Base-by-base conservation (phyloP, 352 stramenopile species). In the Globisporangium acanthophoron region DNA sequence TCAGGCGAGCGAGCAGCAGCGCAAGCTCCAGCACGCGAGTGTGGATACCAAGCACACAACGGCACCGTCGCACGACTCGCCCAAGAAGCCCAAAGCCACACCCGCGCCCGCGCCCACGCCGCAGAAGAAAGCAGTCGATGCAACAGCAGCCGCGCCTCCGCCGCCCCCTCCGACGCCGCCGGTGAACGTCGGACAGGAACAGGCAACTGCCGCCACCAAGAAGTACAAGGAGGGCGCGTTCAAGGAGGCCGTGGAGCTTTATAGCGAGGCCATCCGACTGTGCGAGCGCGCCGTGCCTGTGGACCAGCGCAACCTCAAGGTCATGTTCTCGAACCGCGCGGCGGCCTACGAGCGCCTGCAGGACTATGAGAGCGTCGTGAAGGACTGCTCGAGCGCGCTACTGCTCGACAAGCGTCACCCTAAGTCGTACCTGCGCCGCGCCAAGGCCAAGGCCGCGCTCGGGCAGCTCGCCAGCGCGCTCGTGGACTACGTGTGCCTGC, bases 251-350 rank as follows among this genome's bases (percentile, higher is more conserved):
- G 73, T 92, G 46, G 69, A 86, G 58, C 77, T 90, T 21, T 92
- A 92, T 69, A 74, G 70, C 12, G 33, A 73, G 0, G 83, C 83
- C 27, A 92, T 92, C 63, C 58, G 61, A 9, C 75, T 85, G 54
- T 80, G 73, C 58, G 80, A 88, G 62, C 50, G 66, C n/a, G 60
- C 73, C 9, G 66, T 77, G 56, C 76, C 80, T 11, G 61, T 86
- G 40, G 80, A 92, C 59, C 69, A 69, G 51, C 76, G 79, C 59
- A 90, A 92, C 69, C 64, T 92, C 31, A 92, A 92, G 59, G 83
- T 92, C 59, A 90, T 92, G 80, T 92, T 84, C 64, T 89, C 83
- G 58, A 92, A 92, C 71, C 78, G 83, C 35, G 83, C 80, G 0
- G 80, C 83, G 2, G 80, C 83, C 37, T 88, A 85, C 58, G 83